Percentiles rank a stretch among this genome's conserved stretches.
phyloP scores from a whole-genome alignment of 208 protist species.

The Leishmania major region DNA sequence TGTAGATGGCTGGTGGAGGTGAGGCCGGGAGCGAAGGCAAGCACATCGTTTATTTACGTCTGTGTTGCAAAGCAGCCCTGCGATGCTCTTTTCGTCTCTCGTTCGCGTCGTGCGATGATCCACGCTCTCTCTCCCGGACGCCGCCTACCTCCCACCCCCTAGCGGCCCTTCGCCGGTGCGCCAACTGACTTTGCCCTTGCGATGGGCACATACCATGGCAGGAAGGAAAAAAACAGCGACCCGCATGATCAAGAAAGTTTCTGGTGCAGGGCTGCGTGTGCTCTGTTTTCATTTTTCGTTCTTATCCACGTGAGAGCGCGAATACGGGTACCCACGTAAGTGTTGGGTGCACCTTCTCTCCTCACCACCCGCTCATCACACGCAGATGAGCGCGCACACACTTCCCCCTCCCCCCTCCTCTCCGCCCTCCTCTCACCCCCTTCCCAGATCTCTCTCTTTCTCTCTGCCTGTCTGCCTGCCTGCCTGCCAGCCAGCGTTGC shows the following conservation, averaged over 20 bases:
- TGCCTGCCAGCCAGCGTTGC: background rate
- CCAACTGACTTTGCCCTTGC: background rate
- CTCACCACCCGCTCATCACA: background rate
- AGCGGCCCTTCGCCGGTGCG: background rate
- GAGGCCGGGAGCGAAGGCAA: background rate
- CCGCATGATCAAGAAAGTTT: background rate
- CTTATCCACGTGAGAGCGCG: background rate
- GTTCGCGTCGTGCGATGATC: background rate
- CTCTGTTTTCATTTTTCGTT: background rate
- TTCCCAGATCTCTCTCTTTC: background rate
- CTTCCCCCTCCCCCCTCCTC: background rate
- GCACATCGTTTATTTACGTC: background rate
- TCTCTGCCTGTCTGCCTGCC: background rate
- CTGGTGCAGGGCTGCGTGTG: background rate
- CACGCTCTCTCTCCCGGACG: background rate
- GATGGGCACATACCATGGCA: background rate
- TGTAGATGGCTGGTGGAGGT: background rate
- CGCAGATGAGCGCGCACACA: background rate
- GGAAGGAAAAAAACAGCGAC: background rate
- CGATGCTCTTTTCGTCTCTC: background rate
- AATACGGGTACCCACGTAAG: background rate
- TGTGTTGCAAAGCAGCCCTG: background rate
- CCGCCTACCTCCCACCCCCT: background rate
- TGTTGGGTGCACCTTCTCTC: background rate
- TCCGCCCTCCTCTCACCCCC: background rate